A percentile compares a stretch with the other conserved stretches of the same genome.
phyloP scores from a whole-genome alignment of 176 grass and related monocot genomes.

The Aegilops sharonensis region DNA sequence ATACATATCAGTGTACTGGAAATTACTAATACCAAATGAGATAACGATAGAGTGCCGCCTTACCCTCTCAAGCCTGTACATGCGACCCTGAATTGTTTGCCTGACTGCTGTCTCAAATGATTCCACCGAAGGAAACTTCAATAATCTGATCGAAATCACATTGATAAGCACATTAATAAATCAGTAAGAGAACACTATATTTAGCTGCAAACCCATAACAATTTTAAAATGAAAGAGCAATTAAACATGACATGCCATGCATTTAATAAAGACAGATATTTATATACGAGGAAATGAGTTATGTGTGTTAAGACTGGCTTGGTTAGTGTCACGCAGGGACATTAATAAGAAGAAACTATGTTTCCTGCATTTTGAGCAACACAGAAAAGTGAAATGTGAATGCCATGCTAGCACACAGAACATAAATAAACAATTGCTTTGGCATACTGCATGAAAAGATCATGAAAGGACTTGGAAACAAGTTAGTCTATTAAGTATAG shows the following conservation, averaged over 20 bases:
- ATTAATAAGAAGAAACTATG: slow-evolving; percentile 17
- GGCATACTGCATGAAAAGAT: not conserved
- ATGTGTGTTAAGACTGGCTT: not conserved
- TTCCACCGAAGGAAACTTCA: slow-evolving; percentile 73
- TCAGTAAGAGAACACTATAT: slow-evolving; percentile 3
- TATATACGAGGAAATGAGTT: slow-evolving; percentile 1
- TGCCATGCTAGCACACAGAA: not conserved
- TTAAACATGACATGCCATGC: not conserved
- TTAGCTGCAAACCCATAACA: not conserved
- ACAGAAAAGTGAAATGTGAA: slow-evolving; percentile 1
- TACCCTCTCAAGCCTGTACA: slow-evolving; percentile 70
- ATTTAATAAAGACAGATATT: not conserved
- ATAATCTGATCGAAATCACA: slow-evolving; percentile 45
- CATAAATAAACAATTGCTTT: not conserved
- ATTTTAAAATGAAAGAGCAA: not conserved
- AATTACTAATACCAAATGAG: slow-evolving; percentile 20
- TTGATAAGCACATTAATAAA: not conserved
- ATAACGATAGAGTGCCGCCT: not conserved
- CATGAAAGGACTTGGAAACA: not conserved
- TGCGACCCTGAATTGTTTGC: slow-evolving; percentile 43
- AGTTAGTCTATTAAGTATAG: slow-evolving; percentile 14
- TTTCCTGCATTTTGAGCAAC: not conserved
- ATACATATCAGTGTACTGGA: slow-evolving; percentile 20
- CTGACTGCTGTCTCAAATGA: slow-evolving; percentile 42
- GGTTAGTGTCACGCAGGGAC: not conserved